phyloP scores from a whole-genome alignment of 495 filamentous ascomycete genomes.

The Rostrohypoxylon terebratum region DNA sequence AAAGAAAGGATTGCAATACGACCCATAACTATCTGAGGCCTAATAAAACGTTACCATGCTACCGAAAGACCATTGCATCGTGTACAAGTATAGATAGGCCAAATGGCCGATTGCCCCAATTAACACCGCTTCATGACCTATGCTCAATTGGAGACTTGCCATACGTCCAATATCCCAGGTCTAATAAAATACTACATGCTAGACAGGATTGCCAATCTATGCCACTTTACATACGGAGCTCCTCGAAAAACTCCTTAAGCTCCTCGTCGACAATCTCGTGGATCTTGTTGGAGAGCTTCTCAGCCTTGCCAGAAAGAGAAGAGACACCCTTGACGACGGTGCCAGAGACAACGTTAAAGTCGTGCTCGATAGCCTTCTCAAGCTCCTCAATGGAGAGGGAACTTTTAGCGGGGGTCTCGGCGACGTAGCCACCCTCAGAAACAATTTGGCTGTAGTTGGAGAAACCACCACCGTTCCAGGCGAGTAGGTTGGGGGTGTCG shows the following conservation, averaged over 20 bases:
- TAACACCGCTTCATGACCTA: slow-evolving; percentile 35
- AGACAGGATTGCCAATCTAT: slow-evolving; percentile 11
- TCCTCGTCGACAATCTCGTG: slow-evolving; percentile 70
- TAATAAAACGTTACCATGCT: slow-evolving; percentile 44
- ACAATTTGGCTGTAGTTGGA: slow-evolving; percentile 91
- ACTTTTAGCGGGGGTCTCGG: slow-evolving; percentile 50
- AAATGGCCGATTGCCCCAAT: slow-evolving; percentile 42
- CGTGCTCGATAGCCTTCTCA: slow-evolving; percentile 71
- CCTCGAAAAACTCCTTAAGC: slow-evolving; percentile 74
- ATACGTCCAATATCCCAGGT: slow-evolving; percentile 23
- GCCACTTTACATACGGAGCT: slow-evolving; percentile 60
- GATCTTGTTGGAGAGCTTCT: slow-evolving; percentile 64
- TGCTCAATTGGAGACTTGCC: slow-evolving; percentile 26
- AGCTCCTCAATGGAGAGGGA: slow-evolving; percentile 63
- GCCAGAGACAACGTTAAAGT: slow-evolving; percentile 66
- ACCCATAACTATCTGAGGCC: slow-evolving; percentile 30
- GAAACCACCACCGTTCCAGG: slow-evolving; percentile 98
- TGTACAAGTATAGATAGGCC: slow-evolving; percentile 60
- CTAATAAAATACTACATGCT: slow-evolving; percentile 8
- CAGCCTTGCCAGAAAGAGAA: slow-evolving; percentile 60
- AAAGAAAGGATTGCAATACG: slow-evolving; percentile 39
- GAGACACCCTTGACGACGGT: slow-evolving; percentile 63
- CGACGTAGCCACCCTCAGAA: slow-evolving; percentile 69
- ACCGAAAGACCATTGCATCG: slow-evolving; percentile 41
- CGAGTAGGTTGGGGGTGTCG: slow-evolving; percentile 87